A percentile compares a stretch with the other conserved stretches of the same genome.
Evolutionary conservation across 345 rosid genomes (phyloP).

Genomic region (Camelina laxa): DNA sequence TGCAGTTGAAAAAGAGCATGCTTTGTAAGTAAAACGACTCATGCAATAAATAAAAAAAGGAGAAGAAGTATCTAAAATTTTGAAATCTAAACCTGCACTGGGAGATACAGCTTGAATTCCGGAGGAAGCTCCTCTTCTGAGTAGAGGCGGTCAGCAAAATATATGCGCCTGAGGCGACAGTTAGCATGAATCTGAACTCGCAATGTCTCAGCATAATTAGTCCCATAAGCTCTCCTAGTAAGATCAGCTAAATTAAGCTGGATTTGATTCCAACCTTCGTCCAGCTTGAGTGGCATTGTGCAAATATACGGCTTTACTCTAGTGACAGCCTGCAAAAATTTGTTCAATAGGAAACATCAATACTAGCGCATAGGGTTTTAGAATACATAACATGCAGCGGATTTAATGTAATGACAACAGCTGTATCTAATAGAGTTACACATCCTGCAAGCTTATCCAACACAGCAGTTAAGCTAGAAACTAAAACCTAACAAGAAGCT

Average conservation of each 20-base stretch:
- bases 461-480: not conserved
- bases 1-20: conserved; percentile 42
- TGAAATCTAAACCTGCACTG: conserved; percentile 68
- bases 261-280: conserved; percentile 97
- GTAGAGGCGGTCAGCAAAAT: conserved; percentile 91
- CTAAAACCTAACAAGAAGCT: not conserved
- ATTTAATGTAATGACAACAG: conserved; percentile 1
- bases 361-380: not conserved
- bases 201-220: conserved; percentile 92
- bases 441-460: not conserved
- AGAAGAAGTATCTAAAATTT: not conserved
- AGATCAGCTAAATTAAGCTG: conserved; percentile 91
- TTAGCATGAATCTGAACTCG: conserved; percentile 97
- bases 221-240: conserved; percentile 93
- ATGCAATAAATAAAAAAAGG: not conserved
- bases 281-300: conserved; percentile 95
- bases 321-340: conserved; percentile 66
- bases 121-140: conserved; percentile 99
- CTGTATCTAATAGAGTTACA: not conserved
- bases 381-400: not conserved
- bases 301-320: conserved; percentile 95
- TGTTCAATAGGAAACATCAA: conserved; percentile 2
- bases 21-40: not conserved
- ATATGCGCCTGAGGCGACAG: conserved; percentile 88
- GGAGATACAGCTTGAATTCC: conserved; percentile 90